These are phyloP conservation scores for Poronia punctata DNA, from an alignment of 495 filamentous ascomycete genomes.

Conservation along the genomic window DNA sequence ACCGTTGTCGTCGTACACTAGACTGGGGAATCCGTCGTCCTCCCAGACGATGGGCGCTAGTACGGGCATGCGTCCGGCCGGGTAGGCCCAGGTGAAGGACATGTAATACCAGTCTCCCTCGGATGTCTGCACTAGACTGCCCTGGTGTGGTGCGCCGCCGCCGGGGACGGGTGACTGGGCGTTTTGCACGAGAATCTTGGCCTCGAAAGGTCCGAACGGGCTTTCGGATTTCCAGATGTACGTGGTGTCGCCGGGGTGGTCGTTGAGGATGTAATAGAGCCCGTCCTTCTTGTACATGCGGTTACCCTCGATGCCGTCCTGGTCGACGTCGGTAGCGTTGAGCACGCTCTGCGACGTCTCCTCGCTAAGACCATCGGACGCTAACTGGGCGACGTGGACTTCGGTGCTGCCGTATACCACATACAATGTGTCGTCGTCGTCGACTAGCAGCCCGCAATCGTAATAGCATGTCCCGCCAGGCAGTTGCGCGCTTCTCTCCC, in stretches of 20 bases:
- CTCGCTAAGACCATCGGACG: conserved; percentile 36
- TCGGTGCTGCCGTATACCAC: conserved; percentile 47
- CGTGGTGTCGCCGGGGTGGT: conserved; percentile 37
- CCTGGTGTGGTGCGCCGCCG: conserved; percentile 46
- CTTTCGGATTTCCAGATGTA: conserved; percentile 42
- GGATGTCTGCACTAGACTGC: conserved; percentile 47
- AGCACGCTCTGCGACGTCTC: conserved; percentile 39
- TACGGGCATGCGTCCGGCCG: conserved; percentile 50
- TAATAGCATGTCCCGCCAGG: conserved; percentile 44
- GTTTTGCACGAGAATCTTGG: conserved; percentile 27
- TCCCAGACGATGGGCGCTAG: conserved; percentile 47
- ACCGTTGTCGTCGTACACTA: conserved; percentile 30
- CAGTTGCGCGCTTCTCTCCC: conserved; percentile 11
- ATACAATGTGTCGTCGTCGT: conserved; percentile 52
- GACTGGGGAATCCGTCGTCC: conserved; percentile 42
- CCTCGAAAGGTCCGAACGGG: conserved; percentile 41
- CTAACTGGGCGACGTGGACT: conserved; percentile 45
- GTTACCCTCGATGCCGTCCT: conserved; percentile 45
- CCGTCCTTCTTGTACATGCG: conserved; percentile 52
- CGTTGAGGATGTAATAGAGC: conserved; percentile 47
- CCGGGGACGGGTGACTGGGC: conserved; percentile 35
- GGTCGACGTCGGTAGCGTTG: conserved; percentile 20
- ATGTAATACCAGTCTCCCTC: conserved; percentile 53
- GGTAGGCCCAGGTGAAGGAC: conserved; percentile 49
- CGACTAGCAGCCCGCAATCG: conserved; percentile 50